Base-by-base conservation (phyloP, 495 filamentous ascomycete species). In the Penicillium steckii region DNA sequence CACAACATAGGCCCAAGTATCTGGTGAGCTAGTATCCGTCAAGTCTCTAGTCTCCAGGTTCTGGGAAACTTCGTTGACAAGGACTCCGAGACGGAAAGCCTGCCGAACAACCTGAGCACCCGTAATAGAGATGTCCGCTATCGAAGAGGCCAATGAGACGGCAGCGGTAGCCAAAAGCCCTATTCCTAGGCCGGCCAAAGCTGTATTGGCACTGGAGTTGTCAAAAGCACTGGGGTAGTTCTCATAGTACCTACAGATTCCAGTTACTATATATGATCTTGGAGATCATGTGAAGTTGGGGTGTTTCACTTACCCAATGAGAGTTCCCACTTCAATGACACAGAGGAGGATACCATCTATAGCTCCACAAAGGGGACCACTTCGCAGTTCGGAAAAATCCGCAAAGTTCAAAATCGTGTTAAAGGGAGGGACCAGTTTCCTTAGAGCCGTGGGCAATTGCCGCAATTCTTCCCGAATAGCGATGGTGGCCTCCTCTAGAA, bases 221-320 rank as follows among this genome's bases (percentile, higher is more conserved):
- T 65, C 40, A 78, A 24, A 4, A 69, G 73, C 30, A 61, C 62
- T 23, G 76, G 64, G 46, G 21, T 57, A 10, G 56, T 68, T 18
- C 56, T 63, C 18, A 44, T 50, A 46, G 38, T 53, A 66, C 32
- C 72, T 61, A n/a, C 21, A n/a, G n/a, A n/a, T 27, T 46, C 56
- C 49, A 10, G 59, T 56, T 10, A 47, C 50, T 32, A 62, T 53
- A 30, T 63, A 42, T 21, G 51, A 52, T 32, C 55, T 59, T 53
- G 41, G 27, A 29, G 12, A 12, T 29, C 5, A 29, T 30, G 9
- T 25, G 32, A 17, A 17, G n/a, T n/a, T n/a, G n/a, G n/a, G n/a
- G n/a, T n/a, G n/a, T n/a, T n/a, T n/a, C n/a, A 69, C 66, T 37
- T 64, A 74, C 71, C 72, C 74, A 18, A 79, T 79, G 30, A 67